Conservation (phyloP, 495 filamentous ascomycete species). For the Cetradonia linearis region DNA sequence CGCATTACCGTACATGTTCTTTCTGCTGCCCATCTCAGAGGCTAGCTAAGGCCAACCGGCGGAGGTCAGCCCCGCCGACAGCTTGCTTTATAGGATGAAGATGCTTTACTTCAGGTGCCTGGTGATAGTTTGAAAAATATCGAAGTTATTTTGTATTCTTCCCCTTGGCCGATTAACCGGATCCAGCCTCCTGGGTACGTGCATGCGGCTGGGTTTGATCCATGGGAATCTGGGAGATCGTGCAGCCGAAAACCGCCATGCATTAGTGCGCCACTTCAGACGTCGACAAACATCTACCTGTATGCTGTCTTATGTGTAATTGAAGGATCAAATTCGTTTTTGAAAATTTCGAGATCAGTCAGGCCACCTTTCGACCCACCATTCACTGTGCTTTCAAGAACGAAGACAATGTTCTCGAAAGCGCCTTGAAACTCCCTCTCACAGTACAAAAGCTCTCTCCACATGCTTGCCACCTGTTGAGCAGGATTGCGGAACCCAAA, state of each 20-base stretch:
- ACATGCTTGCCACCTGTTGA: constrained; percentile 55
- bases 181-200: neutral
- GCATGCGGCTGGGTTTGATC: constrained; percentile 4
- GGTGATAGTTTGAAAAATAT: no score
- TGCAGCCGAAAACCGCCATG: constrained; percentile 8
- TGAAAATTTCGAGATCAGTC: constrained; percentile 34
- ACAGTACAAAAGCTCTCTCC: constrained; percentile 55
- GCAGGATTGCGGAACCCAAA: constrained; percentile 60
- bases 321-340: constrained; percentile 32
- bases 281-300: constrained; percentile 5
- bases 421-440: constrained; percentile 57
- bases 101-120: no score
- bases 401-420: constrained; percentile 60
- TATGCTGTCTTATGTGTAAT: constrained; percentile 28
- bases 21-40: neutral
- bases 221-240: neutral
- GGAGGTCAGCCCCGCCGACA: neutral
- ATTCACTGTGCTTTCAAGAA: constrained; percentile 41
- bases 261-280: constrained; percentile 9
- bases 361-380: constrained; percentile 25
- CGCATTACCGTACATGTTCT: neutral
- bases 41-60: neutral
- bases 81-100: neutral
- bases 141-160: no score
- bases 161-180: neutral